Conservation (phyloP, 1,284 basidiomycete genomes). For the Sporisorium reilianum region DNA sequence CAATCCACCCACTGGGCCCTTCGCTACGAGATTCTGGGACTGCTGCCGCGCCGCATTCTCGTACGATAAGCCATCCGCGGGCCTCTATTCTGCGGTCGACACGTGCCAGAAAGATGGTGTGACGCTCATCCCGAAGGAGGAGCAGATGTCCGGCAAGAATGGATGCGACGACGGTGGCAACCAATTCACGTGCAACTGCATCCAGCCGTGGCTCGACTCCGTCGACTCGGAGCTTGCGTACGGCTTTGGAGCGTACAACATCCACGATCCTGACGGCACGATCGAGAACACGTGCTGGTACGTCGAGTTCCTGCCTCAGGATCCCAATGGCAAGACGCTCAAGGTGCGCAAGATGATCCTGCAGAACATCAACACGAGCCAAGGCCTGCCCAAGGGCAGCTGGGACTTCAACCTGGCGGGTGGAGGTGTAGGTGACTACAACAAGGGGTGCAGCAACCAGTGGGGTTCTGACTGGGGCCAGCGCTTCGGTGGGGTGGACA, state of each 20-base stretch:
- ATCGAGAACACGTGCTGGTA: constrained; percentile 39
- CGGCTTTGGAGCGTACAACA: constrained; percentile 43
- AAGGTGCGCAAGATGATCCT: constrained; percentile 39
- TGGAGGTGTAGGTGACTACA: constrained; percentile 37
- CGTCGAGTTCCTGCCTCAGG: constrained; percentile 23
- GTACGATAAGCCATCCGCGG: background rate
- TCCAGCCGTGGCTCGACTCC: constrained; percentile 35
- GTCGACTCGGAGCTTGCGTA: constrained; percentile 27
- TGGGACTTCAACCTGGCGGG: constrained; percentile 40
- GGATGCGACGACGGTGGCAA: constrained; percentile 34
- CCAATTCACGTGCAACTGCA: constrained; percentile 31
- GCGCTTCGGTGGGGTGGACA: constrained; percentile 29
- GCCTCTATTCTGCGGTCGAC: constrained; percentile 20
- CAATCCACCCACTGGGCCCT: constrained; percentile 16
- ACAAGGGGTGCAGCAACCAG: constrained; percentile 30
- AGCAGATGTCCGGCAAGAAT: constrained; percentile 7
- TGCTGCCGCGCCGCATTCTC: constrained; percentile 30
- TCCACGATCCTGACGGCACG: constrained; percentile 18
- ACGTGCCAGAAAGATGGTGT: constrained; percentile 35
- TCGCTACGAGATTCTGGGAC: constrained; percentile 33
- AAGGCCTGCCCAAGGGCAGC: constrained; percentile 17
- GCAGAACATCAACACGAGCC: constrained; percentile 46
- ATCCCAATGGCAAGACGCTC: constrained; percentile 32
- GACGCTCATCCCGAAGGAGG: constrained; percentile 10
- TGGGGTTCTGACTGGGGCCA: constrained; percentile 35